These are phyloP conservation scores for Pholiota adiposa DNA, from an alignment of 1,284 basidiomycete genomes.

Conservation along the genomic window DNA sequence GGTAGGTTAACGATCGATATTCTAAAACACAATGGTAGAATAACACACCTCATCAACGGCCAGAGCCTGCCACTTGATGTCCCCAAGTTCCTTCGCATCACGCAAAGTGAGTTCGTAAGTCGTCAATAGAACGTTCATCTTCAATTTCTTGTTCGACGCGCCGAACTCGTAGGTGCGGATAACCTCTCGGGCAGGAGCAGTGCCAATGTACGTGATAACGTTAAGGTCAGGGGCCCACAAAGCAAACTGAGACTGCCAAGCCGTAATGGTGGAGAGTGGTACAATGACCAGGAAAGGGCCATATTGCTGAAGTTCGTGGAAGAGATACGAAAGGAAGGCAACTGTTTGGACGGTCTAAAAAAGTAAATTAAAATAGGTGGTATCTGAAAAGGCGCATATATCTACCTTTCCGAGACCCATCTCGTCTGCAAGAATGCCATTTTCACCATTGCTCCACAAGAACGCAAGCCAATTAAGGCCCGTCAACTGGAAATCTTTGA, in stretches of 20 bases:
- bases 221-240: conserved; percentile 98
- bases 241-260: conserved; percentile 96
- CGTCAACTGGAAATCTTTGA: conserved; percentile 99
- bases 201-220: conserved; percentile 97
- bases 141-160: conserved; percentile 82
- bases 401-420: conserved; percentile 97
- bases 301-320: conserved; percentile 92
- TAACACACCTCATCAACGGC: conserved; percentile 89
- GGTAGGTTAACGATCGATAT: conserved; percentile 9
- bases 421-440: conserved; percentile 98
- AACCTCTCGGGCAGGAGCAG: conserved; percentile 84
- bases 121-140: conserved; percentile 97
- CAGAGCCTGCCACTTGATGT: conserved; percentile 97
- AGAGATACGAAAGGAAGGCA: conserved; percentile 93
- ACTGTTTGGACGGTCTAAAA: conserved; percentile 93
- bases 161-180: conserved; percentile 96
- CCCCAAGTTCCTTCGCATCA: conserved; percentile 86
- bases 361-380: conserved; percentile 5
- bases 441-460: conserved; percentile 93
- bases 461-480: conserved; percentile 99
- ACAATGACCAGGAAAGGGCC: conserved; percentile 99
- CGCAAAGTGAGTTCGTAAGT: conserved; percentile 97
- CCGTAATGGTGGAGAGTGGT: conserved; percentile 96
- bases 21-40: background rate
- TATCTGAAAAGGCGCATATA: conserved; percentile 5